Conservation (phyloP, 2,329 filamentous ascomycete genomes). For the Chalaropsis thielavioides region DNA sequence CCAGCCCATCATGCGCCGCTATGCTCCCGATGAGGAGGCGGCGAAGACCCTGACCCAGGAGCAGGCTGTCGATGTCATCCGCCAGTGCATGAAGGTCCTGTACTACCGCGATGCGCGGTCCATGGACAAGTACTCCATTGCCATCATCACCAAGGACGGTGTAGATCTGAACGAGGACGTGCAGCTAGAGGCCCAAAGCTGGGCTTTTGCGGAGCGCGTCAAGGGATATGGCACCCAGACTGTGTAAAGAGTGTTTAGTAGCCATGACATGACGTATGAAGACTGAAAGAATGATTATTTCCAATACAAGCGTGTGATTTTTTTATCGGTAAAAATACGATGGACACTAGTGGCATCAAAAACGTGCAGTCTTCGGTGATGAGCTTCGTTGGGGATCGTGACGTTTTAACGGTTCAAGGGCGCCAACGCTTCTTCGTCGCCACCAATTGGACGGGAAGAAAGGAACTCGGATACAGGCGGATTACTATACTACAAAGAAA, state of each 20-base stretch:
- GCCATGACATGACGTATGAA: neutral
- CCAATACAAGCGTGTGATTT: conserved; percentile 16
- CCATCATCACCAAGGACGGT: conserved; percentile 77
- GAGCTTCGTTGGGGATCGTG: no score
- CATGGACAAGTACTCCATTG: conserved; percentile 81
- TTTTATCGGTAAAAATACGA: neutral
- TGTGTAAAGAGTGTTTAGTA: conserved; percentile 28
- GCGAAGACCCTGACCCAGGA: conserved; percentile 59
- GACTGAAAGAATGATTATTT: conserved; percentile 4
- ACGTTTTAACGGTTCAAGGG: no score
- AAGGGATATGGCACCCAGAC: conserved; percentile 86
- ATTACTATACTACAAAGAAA: neutral
- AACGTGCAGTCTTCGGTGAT: no score
- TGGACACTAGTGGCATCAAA: neutral
- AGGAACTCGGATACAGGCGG: neutral
- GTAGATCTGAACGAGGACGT: conserved; percentile 72
- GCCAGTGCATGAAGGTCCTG: conserved; percentile 95
- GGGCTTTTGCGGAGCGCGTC: conserved; percentile 93
- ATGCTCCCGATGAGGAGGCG: conserved; percentile 71
- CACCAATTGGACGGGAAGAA: neutral
- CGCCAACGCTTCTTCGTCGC: no score
- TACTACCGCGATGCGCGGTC: conserved; percentile 94
- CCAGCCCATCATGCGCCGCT: conserved; percentile 72
- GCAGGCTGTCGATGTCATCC: conserved; percentile 63
- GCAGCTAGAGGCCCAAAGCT: conserved; percentile 89